These are phyloP conservation scores for Nyctanthes arbortristis DNA, from an alignment of 257 asterid genomes.

Conservation along the genomic window DNA sequence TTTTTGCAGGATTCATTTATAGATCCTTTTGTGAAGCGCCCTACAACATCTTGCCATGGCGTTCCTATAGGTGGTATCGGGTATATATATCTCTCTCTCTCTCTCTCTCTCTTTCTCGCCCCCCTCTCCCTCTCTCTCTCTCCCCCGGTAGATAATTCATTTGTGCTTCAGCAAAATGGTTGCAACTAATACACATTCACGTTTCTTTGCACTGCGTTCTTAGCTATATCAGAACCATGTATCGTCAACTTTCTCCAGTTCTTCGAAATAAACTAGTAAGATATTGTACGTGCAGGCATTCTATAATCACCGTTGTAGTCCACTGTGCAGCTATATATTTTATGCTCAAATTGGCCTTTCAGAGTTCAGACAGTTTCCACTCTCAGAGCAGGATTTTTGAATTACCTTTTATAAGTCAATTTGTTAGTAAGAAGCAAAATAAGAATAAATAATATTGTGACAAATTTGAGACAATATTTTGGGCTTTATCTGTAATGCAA, in stretches of 20 bases:
- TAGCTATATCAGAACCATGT: background rate
- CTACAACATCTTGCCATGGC: constrained; percentile 79
- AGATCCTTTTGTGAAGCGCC: constrained; percentile 85
- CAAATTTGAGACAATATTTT: constrained; percentile 4
- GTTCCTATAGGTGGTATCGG: constrained; percentile 98
- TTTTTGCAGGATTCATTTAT: constrained; percentile 66
- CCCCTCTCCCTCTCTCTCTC: background rate
- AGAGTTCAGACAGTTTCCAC: constrained; percentile 10
- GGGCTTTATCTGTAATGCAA: background rate
- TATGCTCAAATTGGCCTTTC: background rate
- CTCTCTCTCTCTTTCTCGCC: constrained; percentile 7
- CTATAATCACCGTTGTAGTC: constrained; percentile 7
- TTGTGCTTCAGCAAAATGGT: constrained; percentile 5
- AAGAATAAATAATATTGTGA: background rate
- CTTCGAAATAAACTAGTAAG: background rate
- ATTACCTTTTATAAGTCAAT: background rate
- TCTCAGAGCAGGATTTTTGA: background rate
- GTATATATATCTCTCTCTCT: constrained; percentile 40
- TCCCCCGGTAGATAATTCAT: background rate
- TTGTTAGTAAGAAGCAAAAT: background rate
- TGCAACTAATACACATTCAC: background rate
- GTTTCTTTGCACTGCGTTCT: background rate
- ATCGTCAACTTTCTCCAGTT: background rate
- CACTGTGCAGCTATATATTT: background rate
- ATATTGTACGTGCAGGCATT: background rate